Evolutionary conservation across 2,329 filamentous ascomycete genomes (phyloP), one percentile per base, ranked within the genome.

Genomic region (Byssothecium circinans): DNA sequence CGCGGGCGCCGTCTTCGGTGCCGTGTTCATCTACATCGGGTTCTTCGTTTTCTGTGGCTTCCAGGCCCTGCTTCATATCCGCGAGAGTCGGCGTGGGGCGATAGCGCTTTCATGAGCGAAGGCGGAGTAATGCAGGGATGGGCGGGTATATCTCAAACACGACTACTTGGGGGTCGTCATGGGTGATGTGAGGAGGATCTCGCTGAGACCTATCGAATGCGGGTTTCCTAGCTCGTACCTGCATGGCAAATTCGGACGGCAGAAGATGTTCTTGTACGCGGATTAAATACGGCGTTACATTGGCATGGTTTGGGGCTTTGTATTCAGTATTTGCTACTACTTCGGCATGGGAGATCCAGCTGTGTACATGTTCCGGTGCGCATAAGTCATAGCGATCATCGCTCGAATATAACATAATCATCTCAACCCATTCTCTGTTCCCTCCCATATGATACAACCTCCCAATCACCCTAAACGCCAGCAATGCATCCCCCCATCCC

Each of bases 21-120:
- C 92, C 34, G 91, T 97, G 34, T 78, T 90, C 43, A 86, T 97
- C 67, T 97, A 97, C 69, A 83, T 80, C 91, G 85, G 81, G 15
- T 97, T 97, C 79, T 82, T 96, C 47, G 80, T 95, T 41, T 96
- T 95, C 76, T 97, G 92, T 74, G 88, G 87, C 48, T 83, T 91
- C 58, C 92, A 97, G 72, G 92, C 91, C 54, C 83, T 88, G 66
- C 81, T 96, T 52, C 91, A 97, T 73, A 75, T 89, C 62, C 86
- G 90, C 72, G 87, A 91, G 72, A 90, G 84, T 74, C 81, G 88
- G 72, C 81, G 88, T 68, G 91, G 91, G 56, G 87, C 89, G 53
- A 96, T 96, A 75, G 84, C 87, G 50, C 78, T 96, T 68, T 80
- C 77, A 61, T 83, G 52, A 62, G 45, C 46, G n/a, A 20, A 12